A percentile compares a stretch with the other conserved stretches of the same genome.
Evolutionary conservation across 805 yeast species (phyloP).

Genomic region (Nakazawaea peltata): DNA sequence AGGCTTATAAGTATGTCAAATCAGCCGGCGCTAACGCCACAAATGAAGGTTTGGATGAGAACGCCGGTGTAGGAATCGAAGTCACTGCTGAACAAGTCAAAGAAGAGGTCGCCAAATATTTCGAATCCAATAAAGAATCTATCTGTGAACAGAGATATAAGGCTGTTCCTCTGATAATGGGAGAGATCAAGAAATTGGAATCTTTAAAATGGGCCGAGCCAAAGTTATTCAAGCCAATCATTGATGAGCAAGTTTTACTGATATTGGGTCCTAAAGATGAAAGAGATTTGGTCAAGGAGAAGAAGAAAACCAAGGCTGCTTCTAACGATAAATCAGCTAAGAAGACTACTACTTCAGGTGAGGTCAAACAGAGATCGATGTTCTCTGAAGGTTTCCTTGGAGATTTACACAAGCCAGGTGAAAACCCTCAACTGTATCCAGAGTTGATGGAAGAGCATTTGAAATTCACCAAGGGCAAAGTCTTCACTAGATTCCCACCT

Average conservation of each 20-base stretch:
- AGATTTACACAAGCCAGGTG: constrained; percentile 91
- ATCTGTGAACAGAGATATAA: constrained; percentile 73
- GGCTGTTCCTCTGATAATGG: constrained; percentile 67
- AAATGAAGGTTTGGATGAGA: constrained; percentile 44
- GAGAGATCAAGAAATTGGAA: constrained; percentile 65
- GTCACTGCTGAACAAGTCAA: constrained; percentile 61
- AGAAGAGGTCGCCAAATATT: constrained; percentile 46
- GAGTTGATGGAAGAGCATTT: constrained; percentile 79
- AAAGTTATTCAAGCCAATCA: constrained; percentile 73
- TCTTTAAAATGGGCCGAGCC: constrained; percentile 91
- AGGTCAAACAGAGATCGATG: constrained; percentile 53
- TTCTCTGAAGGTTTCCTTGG: constrained; percentile 94
- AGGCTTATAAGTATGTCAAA: constrained; percentile 71
- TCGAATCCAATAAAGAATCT: constrained; percentile 48
- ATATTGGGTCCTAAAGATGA: constrained; percentile 94
- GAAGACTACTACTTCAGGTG: constrained; percentile 19
- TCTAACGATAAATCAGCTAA: constrained; percentile 15
- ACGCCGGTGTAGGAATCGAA: constrained; percentile 77
- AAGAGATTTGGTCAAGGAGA: constrained; percentile 77
- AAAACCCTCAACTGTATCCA: constrained; percentile 84
- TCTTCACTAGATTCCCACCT: constrained; percentile 94
- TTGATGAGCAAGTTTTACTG: constrained; percentile 68
- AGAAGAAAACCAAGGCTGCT: constrained; percentile 46
- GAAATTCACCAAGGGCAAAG: constrained; percentile 70
- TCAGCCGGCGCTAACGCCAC: constrained; percentile 35